A percentile compares a stretch with the other conserved stretches of the same genome.
phyloP scores from a whole-genome alignment of 176 grass and related monocot genomes.

The Musa acuminata region DNA sequence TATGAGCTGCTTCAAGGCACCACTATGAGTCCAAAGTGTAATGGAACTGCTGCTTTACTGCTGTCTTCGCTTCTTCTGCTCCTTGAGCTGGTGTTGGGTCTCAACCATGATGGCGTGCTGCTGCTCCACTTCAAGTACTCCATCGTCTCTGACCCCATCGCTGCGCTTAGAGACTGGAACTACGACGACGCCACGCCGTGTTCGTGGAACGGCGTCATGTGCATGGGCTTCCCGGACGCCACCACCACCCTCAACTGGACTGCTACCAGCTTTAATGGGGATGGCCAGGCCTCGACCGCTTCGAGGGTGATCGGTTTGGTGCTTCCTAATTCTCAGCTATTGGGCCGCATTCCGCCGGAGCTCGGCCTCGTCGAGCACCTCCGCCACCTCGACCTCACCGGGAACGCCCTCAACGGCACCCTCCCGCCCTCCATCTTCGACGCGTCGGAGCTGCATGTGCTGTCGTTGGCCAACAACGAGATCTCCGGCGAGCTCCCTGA shows the following conservation, averaged over 20 bases:
- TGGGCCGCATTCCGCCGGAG: constrained; percentile 44
- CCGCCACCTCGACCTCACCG: constrained; percentile 79
- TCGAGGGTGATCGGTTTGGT: constrained; percentile 75
- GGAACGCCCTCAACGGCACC: constrained; percentile 67
- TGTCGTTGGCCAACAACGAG: constrained; percentile 76
- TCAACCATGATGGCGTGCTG: constrained; percentile 54
- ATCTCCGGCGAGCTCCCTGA: constrained; percentile 45
- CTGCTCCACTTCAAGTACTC: constrained; percentile 77
- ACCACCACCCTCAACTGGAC: constrained; percentile 9
- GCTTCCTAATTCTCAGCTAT: constrained; percentile 62
- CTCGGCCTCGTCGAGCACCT: constrained; percentile 67
- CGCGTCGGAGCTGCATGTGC: constrained; percentile 50
- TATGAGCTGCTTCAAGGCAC: constrained; percentile 9
- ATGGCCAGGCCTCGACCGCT: constrained; percentile 31
- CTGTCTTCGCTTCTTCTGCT: not conserved
- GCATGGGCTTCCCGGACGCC: constrained; percentile 50
- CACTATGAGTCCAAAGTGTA: not conserved
- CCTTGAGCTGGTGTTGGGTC: not conserved
- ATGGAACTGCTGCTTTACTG: constrained; percentile 5
- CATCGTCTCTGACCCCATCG: constrained; percentile 50
- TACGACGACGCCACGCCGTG: constrained; percentile 47
- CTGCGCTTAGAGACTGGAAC: constrained; percentile 52
- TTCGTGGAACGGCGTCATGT: constrained; percentile 79
- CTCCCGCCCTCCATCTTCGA: constrained; percentile 42
- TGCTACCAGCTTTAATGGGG: not conserved